A percentile compares a stretch with the other conserved stretches of the same genome.
Conservation (phyloP, 768 basidiomycete species). For the Tylopilus rubrobrunneus region DNA sequence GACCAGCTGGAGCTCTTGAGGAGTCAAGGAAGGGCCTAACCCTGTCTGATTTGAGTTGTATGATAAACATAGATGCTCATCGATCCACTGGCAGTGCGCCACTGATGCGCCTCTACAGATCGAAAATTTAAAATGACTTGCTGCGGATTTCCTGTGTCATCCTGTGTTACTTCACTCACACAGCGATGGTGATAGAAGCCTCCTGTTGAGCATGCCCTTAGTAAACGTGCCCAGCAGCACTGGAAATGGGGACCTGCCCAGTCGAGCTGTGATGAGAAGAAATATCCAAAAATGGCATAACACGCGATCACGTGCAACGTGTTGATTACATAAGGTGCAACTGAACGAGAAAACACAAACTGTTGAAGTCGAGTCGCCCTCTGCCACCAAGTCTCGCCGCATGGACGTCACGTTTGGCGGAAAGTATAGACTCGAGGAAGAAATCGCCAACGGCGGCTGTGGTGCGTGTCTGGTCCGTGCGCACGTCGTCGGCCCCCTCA, state of each 20-base stretch:
- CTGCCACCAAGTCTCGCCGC: conserved; percentile 8
- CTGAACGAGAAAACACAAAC: neutral
- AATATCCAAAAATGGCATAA: neutral
- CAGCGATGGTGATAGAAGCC: neutral
- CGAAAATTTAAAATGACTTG: too few species aligned
- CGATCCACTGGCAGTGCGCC: neutral
- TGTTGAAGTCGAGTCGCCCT: conserved; percentile 7
- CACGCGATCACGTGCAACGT: conserved; percentile 27
- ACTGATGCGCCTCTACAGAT: neutral
- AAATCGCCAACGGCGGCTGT: conserved; percentile 78
- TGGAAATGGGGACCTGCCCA: neutral
- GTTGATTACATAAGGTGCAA: conserved; percentile 24
- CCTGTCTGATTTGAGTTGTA: neutral
- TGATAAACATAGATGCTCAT: neutral
- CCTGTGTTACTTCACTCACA: neutral
- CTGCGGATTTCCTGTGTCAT: neutral
- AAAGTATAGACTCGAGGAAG: conserved; percentile 74
- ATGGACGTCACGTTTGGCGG: conserved; percentile 58
- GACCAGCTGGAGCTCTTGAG: conserved; percentile 23
- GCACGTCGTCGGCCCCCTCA: conserved; percentile 5
- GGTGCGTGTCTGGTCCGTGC: conserved; percentile 57
- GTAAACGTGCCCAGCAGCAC: neutral
- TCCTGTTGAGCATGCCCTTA: too few species aligned
- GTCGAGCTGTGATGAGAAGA: neutral
- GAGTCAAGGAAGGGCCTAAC: conserved; percentile 15